Evolutionary conservation across 2,329 filamentous ascomycete species (phyloP).

Genomic region (Microdochium nivale): DNA sequence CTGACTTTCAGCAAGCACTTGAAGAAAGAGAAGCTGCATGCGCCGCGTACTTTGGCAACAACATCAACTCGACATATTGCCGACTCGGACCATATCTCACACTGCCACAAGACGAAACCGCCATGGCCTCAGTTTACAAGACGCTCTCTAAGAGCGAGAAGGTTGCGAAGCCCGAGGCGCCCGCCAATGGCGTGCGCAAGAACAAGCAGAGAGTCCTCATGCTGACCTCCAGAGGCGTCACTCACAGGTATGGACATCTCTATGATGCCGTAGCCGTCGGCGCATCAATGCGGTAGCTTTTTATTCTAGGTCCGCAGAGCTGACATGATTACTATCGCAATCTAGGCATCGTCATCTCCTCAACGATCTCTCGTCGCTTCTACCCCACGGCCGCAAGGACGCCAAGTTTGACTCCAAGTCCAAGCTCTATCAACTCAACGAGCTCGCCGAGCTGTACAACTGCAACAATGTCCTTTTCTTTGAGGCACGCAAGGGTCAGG

Average conservation of each 20-base stretch:
- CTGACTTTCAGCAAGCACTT: neutral
- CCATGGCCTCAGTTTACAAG: constrained; percentile 69
- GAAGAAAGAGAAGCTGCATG: neutral
- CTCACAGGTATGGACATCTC: constrained; percentile 55
- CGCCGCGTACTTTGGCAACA: neutral
- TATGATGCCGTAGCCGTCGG: neutral
- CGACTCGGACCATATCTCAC: neutral
- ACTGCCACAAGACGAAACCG: constrained; percentile 6
- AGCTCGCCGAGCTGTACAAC: constrained; percentile 69
- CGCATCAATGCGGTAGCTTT: neutral
- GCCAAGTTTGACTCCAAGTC: constrained; percentile 96
- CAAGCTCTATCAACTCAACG: constrained; percentile 74
- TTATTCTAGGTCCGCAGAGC: neutral
- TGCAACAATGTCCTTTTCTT: constrained; percentile 95
- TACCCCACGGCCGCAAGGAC: constrained; percentile 90
- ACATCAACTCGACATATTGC: neutral
- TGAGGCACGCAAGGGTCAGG: constrained; percentile 87
- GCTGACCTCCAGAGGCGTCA: constrained; percentile 85
- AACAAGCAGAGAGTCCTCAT: constrained; percentile 77
- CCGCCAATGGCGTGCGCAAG: constrained; percentile 43
- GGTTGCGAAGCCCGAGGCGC: constrained; percentile 39
- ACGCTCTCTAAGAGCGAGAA: constrained; percentile 54
- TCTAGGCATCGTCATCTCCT: constrained; percentile 83
- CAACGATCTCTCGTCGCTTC: constrained; percentile 77
- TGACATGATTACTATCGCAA: neutral